Evolutionary conservation across 169 alveolate species (phyloP), one percentile per base, ranked within the genome.

Genomic region (Cryptosporidium sp.): DNA sequence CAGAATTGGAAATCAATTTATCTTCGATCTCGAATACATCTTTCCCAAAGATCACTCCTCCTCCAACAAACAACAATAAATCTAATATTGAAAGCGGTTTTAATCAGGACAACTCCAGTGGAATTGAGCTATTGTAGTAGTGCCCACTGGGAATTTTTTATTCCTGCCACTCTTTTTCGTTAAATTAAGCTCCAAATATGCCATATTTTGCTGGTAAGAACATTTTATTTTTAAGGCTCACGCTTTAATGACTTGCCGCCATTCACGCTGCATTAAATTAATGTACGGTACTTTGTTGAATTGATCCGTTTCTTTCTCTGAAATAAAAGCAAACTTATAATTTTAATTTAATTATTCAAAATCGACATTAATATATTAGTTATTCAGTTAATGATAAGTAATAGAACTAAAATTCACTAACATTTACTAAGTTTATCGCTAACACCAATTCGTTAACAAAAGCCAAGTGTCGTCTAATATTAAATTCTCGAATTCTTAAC

Each of bases 41-140:
- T 1, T 80, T 61, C 75, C 89, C 89, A 9, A 80, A 80, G 59
- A 80, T 80, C n/a, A 61, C 50, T 18, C 75, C 89, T 48, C 89
- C 89, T 0, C 89, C 73, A 18, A 12, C 48, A 29, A 45, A 23
- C 39, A 80, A 62, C 62, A n/a, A 26, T 12, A 41, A 16, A 31
- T 37, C 86, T 14, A 50, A 23, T 21, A 21, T n/a, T 16, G 39
- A 31, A 10, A 35, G 21, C 70, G 62, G 33, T 35, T 14, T 21
- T 23, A 29, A 12, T 16, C 67, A 70, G 16, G 84, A 70, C 0
- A 33, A 62, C 31, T 80, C 75, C 2, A 80, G 62, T 65, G 89
- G 89, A 16, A 80, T 80, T 62, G 89, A 80, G 14, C 51, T 80
- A 0, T 26, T 80, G 26, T 80, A 43, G 26, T 80, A 43, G 62